Percentiles rank a stretch among this genome's conserved stretches.
Evolutionary conservation across 2,329 filamentous ascomycete species (phyloP).

Genomic region (Aureobasidium pullulans): DNA sequence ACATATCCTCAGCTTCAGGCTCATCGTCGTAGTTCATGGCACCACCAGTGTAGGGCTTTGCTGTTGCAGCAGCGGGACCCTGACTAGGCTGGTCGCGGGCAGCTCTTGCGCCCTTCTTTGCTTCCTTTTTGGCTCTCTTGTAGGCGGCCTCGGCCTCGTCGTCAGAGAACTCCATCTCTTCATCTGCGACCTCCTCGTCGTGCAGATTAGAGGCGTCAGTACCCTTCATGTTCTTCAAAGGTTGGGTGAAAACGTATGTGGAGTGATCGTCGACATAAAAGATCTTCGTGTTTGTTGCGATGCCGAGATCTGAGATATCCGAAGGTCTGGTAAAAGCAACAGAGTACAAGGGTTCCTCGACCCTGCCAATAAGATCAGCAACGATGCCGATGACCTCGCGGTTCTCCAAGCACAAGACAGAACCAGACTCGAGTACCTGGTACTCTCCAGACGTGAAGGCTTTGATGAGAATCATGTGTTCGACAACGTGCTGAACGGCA

Average conservation of each 20-base stretch:
- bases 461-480: constrained; percentile 70
- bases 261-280: constrained; percentile 77
- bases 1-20: constrained; percentile 37
- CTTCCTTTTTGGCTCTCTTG: constrained; percentile 29
- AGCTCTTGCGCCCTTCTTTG: constrained; percentile 23
- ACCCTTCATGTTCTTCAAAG: constrained; percentile 70
- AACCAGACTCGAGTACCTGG: constrained; percentile 75
- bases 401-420: constrained; percentile 71
- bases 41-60: constrained; percentile 19
- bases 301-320: constrained; percentile 59
- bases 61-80: not conserved
- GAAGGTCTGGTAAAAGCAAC: constrained; percentile 64
- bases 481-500: constrained; percentile 66
- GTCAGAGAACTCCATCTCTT: constrained; percentile 92
- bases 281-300: constrained; percentile 63
- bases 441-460: constrained; percentile 74
- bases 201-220: constrained; percentile 92
- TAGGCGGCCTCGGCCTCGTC: constrained; percentile 75
- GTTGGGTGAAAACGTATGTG: constrained; percentile 78
- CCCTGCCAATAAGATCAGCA: constrained; percentile 76
- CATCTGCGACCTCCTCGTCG: constrained; percentile 79
- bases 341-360: constrained; percentile 79
- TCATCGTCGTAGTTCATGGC: constrained; percentile 37
- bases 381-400: constrained; percentile 72
- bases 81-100: constrained; percentile 10